Evolutionary conservation across 1,284 basidiomycete genomes (phyloP), one percentile per base, ranked within the genome.

Genomic region (Agaricales sp.): DNA sequence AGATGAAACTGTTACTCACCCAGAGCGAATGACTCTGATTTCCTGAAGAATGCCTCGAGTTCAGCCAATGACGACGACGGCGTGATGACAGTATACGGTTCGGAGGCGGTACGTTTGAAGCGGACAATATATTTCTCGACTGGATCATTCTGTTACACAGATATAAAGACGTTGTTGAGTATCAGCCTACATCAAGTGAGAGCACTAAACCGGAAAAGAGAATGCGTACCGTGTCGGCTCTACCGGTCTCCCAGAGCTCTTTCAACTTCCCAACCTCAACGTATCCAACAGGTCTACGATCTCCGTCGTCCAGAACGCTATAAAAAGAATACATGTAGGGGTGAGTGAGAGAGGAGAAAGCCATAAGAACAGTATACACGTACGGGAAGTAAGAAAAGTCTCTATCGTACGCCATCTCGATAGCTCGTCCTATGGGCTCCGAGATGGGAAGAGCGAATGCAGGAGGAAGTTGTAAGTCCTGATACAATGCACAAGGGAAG

Each of bases 301-400:
- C 71, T n/a, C n/a, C n/a, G 50, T 70, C 71, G 58, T 87, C 82
- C 26, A 93, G 71, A 0, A 94, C 86, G 1, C 90, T 93, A 55
- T 48, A 6, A 4, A 48, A 25, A 22, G 45, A 26, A 54, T 13
- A 47, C n/a, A n/a, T n/a, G n/a, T n/a, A n/a, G n/a, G n/a, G n/a
- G n/a, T n/a, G n/a, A n/a, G n/a, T n/a, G n/a, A n/a, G n/a, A n/a
- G n/a, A n/a, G n/a, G n/a, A n/a, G n/a, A n/a, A n/a, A n/a, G n/a
- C 44, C 20, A 49, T 50, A 12, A 14, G 20, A 21, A 30, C 22
- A 43, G 30, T 41, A 16, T 11, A 22, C 20, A 58, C 61, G 43
- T 57, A 93, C 90, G 91, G 91, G 51, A 93, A 84, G 58, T 92
- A 82, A 21, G 91, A 91, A 65, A 92, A 93, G 61, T 93, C 91